Percentiles rank a stretch among this genome's conserved stretches.
These are phyloP conservation scores for Candida quercuum DNA, from an alignment of 805 yeast genomes.

Conservation along the genomic window DNA sequence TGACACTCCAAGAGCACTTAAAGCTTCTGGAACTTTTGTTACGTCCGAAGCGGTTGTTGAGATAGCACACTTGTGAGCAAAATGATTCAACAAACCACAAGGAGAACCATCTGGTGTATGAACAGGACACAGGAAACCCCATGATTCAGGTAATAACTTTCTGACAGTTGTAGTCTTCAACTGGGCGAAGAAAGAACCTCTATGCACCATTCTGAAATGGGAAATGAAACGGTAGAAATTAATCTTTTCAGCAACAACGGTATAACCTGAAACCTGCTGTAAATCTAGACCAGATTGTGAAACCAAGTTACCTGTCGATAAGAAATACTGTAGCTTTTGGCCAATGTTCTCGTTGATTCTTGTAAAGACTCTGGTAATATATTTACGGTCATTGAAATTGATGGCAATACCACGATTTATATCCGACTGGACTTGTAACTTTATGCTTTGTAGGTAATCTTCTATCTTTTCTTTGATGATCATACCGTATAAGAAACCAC, in stretches of 20 bases:
- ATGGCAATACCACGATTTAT: conserved; percentile 75
- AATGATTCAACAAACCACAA: conserved; percentile 95
- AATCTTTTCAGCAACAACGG: conserved; percentile 98
- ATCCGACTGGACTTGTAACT: conserved; percentile 72
- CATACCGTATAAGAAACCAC: conserved; percentile 96
- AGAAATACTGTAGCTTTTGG: conserved; percentile 85
- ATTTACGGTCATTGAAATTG: conserved; percentile 78
- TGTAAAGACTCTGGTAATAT: conserved; percentile 71
- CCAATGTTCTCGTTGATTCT: conserved; percentile 92
- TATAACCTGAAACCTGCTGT: conserved; percentile 96
- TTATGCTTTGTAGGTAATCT: conserved; percentile 75
- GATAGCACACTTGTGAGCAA: conserved; percentile 90
- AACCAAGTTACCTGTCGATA: conserved; percentile 95
- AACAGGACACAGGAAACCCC: conserved; percentile 99
- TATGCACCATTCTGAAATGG: conserved; percentile 99
- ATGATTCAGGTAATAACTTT: conserved; percentile 92
- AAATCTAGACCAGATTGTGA: conserved; percentile 96
- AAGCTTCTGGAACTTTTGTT: conserved; percentile 57
- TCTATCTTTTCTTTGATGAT: conserved; percentile 94
- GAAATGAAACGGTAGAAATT: conserved; percentile 95
- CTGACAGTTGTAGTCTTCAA: conserved; percentile 96
- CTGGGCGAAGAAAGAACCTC: conserved; percentile 99
- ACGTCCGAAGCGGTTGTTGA: conserved; percentile 76
- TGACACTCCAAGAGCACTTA: conserved; percentile 72
- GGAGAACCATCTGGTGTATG: conserved; percentile 99